Conservation (phyloP, 2,329 filamentous ascomycete genomes). For the Colletotrichum destructivum region DNA sequence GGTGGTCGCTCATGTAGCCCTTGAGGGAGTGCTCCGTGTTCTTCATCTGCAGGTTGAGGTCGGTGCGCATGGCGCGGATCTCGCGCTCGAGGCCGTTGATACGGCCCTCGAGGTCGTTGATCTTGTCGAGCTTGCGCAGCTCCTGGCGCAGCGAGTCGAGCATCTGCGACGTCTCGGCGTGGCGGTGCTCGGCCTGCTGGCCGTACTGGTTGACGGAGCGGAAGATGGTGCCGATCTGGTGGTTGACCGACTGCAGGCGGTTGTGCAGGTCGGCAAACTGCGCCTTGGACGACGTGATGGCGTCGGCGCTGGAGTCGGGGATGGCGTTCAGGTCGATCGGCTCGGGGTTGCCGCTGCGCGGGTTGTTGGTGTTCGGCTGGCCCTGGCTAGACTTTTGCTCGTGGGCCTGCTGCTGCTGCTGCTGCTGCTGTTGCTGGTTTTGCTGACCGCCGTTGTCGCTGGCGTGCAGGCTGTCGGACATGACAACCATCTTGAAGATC, state of each 20-base stretch:
- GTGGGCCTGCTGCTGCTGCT: slow-evolving; percentile 53
- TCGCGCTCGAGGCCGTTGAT: slow-evolving; percentile 71
- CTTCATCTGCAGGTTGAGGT: slow-evolving; percentile 65
- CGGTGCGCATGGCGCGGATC: slow-evolving; percentile 69
- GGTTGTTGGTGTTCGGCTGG: slow-evolving; percentile 45
- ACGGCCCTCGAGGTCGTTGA: slow-evolving; percentile 61
- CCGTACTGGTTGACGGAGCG: slow-evolving; percentile 67
- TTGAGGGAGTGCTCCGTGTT: slow-evolving; percentile 68
- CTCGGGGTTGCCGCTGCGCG: slow-evolving; percentile 47
- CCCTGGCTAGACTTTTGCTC: slow-evolving; percentile 47
- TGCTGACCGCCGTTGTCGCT: slow-evolving; percentile 46
- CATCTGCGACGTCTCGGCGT: slow-evolving; percentile 67
- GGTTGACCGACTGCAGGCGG: slow-evolving; percentile 81
- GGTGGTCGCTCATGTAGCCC: slow-evolving; percentile 67
- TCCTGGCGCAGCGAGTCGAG: slow-evolving; percentile 63
- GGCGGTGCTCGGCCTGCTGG: slow-evolving; percentile 68
- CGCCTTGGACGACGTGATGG: slow-evolving; percentile 64
- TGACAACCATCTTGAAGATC: slow-evolving; percentile 86
- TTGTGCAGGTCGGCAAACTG: slow-evolving; percentile 91
- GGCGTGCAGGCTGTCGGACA: slow-evolving; percentile 65
- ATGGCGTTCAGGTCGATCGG: slow-evolving; percentile 57
- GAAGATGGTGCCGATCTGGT: slow-evolving; percentile 77
- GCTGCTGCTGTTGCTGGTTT: slow-evolving; percentile 50
- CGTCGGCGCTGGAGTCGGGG: slow-evolving; percentile 64
- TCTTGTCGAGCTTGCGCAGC: slow-evolving; percentile 60